Conservation (phyloP, 352 stramenopile species). For the Globisporangium megalacanthum region DNA sequence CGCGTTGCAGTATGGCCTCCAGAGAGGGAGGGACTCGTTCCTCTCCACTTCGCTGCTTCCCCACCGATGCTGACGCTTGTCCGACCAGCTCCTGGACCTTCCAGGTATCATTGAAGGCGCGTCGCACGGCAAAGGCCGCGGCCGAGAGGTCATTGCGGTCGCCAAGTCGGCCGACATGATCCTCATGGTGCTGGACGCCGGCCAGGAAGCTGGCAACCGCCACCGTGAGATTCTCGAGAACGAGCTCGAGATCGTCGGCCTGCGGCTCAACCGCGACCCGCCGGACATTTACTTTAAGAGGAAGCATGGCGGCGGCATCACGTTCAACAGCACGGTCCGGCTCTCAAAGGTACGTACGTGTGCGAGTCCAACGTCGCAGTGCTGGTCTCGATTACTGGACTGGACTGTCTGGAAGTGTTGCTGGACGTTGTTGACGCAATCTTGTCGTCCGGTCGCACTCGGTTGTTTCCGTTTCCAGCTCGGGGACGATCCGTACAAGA, state of each 20-base stretch:
- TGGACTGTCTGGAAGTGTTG: no score
- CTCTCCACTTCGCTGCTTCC: no score
- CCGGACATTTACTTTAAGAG: conserved; percentile 96
- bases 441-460: neutral
- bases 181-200: conserved; percentile 98
- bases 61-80: neutral
- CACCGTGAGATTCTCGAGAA: conserved; percentile 96
- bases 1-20: no score
- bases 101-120: conserved; percentile 99
- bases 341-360: conserved; percentile 89
- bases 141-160: conserved; percentile 98
- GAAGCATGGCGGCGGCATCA: conserved; percentile 93
- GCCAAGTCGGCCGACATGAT: conserved; percentile 98
- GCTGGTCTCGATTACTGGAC: no score
- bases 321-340: conserved; percentile 94
- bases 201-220: conserved; percentile 96
- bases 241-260: conserved; percentile 97
- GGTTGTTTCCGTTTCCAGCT: conserved; percentile 28
- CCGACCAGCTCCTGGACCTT: conserved; percentile 92
- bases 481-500: conserved; percentile 84
- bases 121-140: conserved; percentile 95
- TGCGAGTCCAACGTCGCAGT: neutral
- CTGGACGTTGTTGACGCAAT: conserved; percentile 1
- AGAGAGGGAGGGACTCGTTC: no score
- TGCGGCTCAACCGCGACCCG: conserved; percentile 96